Evolutionary conservation across 345 rosid species (phyloP).

Genomic region (Hirschfeldia incana): DNA sequence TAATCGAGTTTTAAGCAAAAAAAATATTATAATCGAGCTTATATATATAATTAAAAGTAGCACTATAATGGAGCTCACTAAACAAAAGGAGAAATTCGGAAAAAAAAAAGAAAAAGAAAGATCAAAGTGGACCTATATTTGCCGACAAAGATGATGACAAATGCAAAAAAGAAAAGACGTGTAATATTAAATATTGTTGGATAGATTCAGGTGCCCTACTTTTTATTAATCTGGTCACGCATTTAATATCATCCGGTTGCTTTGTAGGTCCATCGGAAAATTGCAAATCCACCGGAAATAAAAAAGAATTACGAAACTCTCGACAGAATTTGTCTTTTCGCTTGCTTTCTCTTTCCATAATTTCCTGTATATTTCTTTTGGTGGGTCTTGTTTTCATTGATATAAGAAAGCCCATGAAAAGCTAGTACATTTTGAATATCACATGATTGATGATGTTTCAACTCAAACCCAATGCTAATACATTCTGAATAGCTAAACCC

Average conservation of each 20-base stretch:
- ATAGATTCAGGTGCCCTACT: conserved; percentile 40
- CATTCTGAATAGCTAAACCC: not conserved
- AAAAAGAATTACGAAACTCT: not conserved
- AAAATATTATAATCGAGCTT: not conserved
- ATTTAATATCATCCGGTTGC: conserved; percentile 31
- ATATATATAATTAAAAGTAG: not conserved
- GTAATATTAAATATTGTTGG: conserved; percentile 31
- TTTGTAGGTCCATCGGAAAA: conserved; percentile 16
- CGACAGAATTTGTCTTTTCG: not conserved
- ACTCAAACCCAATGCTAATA: not conserved
- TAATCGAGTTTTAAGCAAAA: no score
- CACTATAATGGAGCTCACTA: not conserved
- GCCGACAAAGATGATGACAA: conserved; percentile 37
- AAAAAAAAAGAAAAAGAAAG: conserved; percentile 9
- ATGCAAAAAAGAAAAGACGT: conserved; percentile 19
- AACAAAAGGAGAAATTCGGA: conserved; percentile 7
- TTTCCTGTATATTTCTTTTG: not conserved
- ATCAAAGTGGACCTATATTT: conserved; percentile 37
- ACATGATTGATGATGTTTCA: not conserved
- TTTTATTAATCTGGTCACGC: conserved; percentile 29
- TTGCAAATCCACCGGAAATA: not conserved
- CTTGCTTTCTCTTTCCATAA: not conserved
- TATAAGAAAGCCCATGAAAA: not conserved
- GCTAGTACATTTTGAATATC: not conserved
- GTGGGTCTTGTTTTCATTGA: not conserved